A percentile compares a stretch with the other conserved stretches of the same genome.
phyloP scores from a whole-genome alignment of 2,329 filamentous ascomycete species.

The Tricladium varicosporioides region DNA sequence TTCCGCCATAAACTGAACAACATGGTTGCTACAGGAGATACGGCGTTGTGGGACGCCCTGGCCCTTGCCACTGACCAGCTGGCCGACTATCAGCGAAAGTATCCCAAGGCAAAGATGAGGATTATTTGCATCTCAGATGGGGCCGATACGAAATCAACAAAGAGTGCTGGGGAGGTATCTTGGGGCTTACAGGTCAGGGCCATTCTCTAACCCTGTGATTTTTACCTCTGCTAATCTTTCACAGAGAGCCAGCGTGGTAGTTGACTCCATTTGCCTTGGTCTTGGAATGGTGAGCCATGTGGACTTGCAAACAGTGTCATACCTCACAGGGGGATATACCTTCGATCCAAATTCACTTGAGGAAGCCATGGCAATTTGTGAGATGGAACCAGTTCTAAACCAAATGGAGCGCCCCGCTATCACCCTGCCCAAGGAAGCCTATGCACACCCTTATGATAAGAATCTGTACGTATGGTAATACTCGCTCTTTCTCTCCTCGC shows the following conservation, averaged over 20 bases:
- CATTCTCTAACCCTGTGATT: not conserved
- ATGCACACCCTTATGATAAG: not conserved
- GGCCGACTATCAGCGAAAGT: constrained; percentile 7
- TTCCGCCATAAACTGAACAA: constrained; percentile 9
- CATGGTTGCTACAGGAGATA: constrained; percentile 4
- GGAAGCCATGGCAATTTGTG: constrained; percentile 10
- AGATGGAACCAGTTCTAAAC: constrained; percentile 13
- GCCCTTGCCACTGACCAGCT: constrained; percentile 8
- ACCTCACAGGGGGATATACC: constrained; percentile 11
- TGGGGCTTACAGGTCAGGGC: not conserved
- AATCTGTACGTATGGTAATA: not conserved
- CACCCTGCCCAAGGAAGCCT: not conserved
- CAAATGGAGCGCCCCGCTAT: constrained; percentile 8
- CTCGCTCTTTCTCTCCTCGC: no score
- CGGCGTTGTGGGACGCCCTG: constrained; percentile 12
- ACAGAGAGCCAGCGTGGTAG: constrained; percentile 3
- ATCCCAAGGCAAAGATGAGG: constrained; percentile 11
- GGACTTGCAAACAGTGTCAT: constrained; percentile 9
- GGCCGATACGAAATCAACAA: constrained; percentile 1
- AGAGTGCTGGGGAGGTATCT: not conserved
- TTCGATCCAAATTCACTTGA: constrained; percentile 7
- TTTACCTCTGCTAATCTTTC: not conserved
- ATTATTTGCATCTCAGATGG: constrained; percentile 12
- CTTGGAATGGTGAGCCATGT: not conserved
- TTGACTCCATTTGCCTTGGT: constrained; percentile 9